Evolutionary conservation across 331 rosid species (phyloP), one percentile per base, ranked within the genome.

Genomic region (Malus hybrid): DNA sequence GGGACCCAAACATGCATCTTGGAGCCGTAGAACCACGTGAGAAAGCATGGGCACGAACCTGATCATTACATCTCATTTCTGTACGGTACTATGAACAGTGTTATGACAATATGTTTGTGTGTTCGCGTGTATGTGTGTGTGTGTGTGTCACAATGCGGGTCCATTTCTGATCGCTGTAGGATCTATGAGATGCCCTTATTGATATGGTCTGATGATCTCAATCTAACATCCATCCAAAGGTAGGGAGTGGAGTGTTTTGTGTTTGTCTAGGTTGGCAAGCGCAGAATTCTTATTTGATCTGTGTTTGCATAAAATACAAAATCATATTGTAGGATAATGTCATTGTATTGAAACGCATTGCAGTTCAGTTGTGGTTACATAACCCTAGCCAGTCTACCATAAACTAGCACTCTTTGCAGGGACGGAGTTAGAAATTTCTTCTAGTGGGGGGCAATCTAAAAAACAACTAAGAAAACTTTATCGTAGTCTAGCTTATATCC

Each of bases 1-100:
- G 71, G 82, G 85, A 44, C 36, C 79, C 82, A 61, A 67, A 31
- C 31, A 42, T 73, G 76, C 55, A 28, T 8, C 68, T 19, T 34
- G 16, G 20, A 42, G 60, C 20, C 22, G 65, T 48, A 54, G 62
- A 39, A 65, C 74, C 89, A 81, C 84, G 83, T 86, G 92, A 68
- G 33, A 65, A 80, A 79, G 83, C 83, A 81, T 80, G 80, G 80
- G 68, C 72, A 22, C n/a, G 36, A 75, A 50, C 59, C 63, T 0
- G 3, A 39, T 10, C 57, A 70, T 70, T 10, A 65, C 42, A 50
- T 59, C 32, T 70, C 71, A 33, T 16, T 19, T 20, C 32, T 44
- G 70, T 16, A 6, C 5, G 39, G 20, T 31, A 6, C 39, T n/a
- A 62, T 12, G 36, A 27, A 28, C 27, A 62, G 39, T 14, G 19